Percentiles rank a stretch among this genome's conserved stretches.
Evolutionary conservation across 805 yeast species (phyloP).

Genomic region (Candida methanosorbosa): DNA sequence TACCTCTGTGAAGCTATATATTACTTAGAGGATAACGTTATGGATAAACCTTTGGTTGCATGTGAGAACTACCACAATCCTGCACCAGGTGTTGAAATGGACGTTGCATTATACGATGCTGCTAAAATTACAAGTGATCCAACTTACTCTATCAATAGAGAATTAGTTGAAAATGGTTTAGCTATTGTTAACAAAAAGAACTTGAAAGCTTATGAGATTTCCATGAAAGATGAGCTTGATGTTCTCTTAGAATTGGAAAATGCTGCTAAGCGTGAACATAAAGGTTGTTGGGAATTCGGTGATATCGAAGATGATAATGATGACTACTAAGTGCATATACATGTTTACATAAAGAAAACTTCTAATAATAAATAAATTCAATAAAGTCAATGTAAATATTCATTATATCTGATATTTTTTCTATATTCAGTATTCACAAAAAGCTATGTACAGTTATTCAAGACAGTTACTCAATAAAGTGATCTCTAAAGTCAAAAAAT

Average conservation of each 20-base stretch:
- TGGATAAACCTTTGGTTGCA: conserved; percentile 46
- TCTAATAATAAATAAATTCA: no score
- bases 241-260: conserved; percentile 34
- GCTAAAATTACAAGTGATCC: conserved; percentile 45
- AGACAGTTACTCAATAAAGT: no score
- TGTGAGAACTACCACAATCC: conserved; percentile 35
- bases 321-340: no score
- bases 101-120: conserved; percentile 48
- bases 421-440: not conserved
- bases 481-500: no score
- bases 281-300: conserved; percentile 73
- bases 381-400: no score
- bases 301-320: conserved; percentile 55
- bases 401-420: no score
- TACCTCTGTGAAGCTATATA: conserved; percentile 47
- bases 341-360: no score
- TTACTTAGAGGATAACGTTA: conserved; percentile 42
- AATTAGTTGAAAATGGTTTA: conserved; percentile 50
- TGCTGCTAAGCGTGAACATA: conserved; percentile 38
- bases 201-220: conserved; percentile 25
- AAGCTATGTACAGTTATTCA: not conserved
- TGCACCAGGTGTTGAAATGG: conserved; percentile 34
- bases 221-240: conserved; percentile 27
- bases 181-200: conserved; percentile 40
- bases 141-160: conserved; percentile 49